Percentiles rank a stretch among this genome's conserved stretches.
Conservation (phyloP, 192 early-diverging fungal species). For the Phycomyces nitens region DNA sequence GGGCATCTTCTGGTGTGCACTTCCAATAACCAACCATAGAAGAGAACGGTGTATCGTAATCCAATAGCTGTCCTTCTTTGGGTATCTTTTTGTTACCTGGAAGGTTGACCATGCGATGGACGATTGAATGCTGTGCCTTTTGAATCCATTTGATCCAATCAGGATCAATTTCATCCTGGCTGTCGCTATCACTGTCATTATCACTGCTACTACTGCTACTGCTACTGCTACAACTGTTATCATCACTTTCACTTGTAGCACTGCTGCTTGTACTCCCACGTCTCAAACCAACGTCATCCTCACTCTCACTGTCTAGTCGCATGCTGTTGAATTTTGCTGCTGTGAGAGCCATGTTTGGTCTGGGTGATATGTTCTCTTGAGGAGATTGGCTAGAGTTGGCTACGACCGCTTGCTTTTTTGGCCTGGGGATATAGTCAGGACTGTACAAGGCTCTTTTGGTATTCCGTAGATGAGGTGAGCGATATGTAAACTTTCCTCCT, state of each 20-base stretch:
- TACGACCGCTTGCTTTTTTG: not conserved
- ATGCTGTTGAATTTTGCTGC: slow-evolving; percentile 3
- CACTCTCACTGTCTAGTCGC: not conserved
- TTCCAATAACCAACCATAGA: not conserved
- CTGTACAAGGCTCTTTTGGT: slow-evolving; percentile 12
- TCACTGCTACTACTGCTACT: not conserved
- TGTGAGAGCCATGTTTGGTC: not conserved
- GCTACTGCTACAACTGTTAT: not conserved
- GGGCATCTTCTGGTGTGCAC: not conserved
- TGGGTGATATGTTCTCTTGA: not conserved
- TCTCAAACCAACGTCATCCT: not conserved
- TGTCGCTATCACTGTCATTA: slow-evolving; percentile 10
- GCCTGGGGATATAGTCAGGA: slow-evolving; percentile 26
- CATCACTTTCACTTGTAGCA: not conserved
- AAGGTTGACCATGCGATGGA: no score
- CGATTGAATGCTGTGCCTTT: no score
- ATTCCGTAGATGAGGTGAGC: not conserved
- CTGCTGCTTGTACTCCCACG: not conserved
- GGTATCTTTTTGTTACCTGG: no score
- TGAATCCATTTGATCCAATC: not conserved
- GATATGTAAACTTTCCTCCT: slow-evolving; percentile 28
- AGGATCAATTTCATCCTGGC: not conserved
- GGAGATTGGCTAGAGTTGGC: no score
- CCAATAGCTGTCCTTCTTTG: not conserved
- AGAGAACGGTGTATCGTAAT: slow-evolving; percentile 27